Conservation (phyloP, 805 yeast species). For the Yarrowia osloensis region DNA sequence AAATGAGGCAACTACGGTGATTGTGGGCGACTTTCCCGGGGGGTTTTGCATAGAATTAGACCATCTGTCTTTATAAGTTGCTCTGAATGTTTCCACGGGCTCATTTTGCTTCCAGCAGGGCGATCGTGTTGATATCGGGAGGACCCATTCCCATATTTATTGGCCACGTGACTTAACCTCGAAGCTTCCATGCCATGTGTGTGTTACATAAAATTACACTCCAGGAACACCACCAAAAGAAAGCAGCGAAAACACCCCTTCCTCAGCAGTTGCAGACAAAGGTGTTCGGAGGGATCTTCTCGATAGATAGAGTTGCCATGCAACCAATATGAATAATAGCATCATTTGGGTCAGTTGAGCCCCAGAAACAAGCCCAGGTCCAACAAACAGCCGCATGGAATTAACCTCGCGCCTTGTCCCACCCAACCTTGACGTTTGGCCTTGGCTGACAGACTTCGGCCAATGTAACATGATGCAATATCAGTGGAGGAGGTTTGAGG, state of each 20-base stretch:
- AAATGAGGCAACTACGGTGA: background rate
- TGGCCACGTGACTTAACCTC: background rate
- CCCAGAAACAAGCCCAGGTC: background rate
- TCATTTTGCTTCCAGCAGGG: background rate
- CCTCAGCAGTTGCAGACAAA: background rate
- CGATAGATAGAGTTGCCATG: background rate
- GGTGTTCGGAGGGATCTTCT: background rate
- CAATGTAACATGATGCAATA: constrained; percentile 14
- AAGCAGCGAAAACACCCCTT: background rate
- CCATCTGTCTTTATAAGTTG: background rate
- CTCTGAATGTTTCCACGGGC: background rate
- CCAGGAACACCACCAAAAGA: constrained; percentile 13
- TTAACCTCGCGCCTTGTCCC: constrained; percentile 8
- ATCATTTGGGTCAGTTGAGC: background rate
- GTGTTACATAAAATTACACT: constrained; percentile 22
- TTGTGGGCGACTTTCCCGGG: no score
- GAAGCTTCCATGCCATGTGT: constrained; percentile 1
- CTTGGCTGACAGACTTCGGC: background rate
- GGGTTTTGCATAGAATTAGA: background rate
- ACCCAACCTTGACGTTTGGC: background rate
- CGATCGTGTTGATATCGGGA: background rate
- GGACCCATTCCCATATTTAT: background rate
- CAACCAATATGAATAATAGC: background rate
- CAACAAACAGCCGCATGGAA: background rate
- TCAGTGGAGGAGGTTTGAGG: background rate